Conservation (phyloP, 2,329 filamentous ascomycete genomes). For the Hypoxylon rubiginosum region DNA sequence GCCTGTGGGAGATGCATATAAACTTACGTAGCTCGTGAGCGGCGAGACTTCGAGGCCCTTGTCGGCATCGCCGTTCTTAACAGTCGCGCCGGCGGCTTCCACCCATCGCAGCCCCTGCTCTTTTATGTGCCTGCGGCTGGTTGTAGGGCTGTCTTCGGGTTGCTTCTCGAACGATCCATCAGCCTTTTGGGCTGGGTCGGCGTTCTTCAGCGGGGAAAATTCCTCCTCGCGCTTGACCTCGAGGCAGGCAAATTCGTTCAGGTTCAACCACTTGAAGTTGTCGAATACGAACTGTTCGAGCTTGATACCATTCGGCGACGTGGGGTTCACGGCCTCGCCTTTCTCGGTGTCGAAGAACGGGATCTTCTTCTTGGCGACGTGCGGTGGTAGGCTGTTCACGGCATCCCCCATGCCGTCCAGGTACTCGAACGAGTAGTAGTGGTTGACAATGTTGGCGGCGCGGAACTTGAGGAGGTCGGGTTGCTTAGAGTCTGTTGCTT, state of each 20-base stretch:
- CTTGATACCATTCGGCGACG: conserved; percentile 96
- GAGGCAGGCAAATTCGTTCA: conserved; percentile 93
- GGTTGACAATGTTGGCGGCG: conserved; percentile 99
- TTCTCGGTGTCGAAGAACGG: conserved; percentile 82
- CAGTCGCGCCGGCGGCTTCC: conserved; percentile 79
- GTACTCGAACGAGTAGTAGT: conserved; percentile 98
- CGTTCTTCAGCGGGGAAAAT: conserved; percentile 97
- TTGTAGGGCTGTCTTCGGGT: conserved; percentile 84
- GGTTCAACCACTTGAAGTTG: conserved; percentile 89
- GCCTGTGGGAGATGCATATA: conserved; percentile 26
- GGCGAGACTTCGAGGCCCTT: conserved; percentile 91
- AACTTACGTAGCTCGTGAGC: conserved; percentile 92
- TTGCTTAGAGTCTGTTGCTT: conserved; percentile 87
- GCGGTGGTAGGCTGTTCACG: conserved; percentile 89
- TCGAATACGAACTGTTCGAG: conserved; percentile 99
- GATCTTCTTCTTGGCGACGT: conserved; percentile 99
- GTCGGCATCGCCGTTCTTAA: conserved; percentile 68
- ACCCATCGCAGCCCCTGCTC: conserved; percentile 89
- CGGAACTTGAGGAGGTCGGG: conserved; percentile 90
- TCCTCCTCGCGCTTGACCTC: conserved; percentile 98
- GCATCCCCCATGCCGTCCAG: conserved; percentile 90
- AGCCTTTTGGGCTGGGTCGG: conserved; percentile 63
- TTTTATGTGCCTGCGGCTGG: conserved; percentile 91
- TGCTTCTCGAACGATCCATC: conserved; percentile 78
- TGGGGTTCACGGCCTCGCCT: conserved; percentile 87